Evolutionary conservation across 192 early-diverging fungal species (phyloP).

Genomic region (Chytriomyces sp.): DNA sequence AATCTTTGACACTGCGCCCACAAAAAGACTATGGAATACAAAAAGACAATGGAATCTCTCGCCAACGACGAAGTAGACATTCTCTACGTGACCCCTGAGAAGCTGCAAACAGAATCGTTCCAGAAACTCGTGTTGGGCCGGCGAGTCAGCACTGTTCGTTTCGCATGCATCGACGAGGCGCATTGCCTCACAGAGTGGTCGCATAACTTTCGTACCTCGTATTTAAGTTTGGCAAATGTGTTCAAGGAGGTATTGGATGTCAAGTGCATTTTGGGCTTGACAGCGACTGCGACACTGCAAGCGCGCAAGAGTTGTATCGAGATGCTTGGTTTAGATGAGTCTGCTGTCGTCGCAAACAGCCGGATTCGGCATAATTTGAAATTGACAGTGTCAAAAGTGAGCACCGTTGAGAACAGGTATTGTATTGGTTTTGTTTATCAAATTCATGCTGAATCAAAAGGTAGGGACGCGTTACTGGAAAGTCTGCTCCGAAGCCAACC

Average conservation of each 20-base stretch:
- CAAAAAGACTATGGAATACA: slow-evolving; percentile 2
- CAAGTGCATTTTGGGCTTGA: slow-evolving; percentile 67
- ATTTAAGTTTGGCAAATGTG: slow-evolving; percentile 60
- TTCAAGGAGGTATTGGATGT: slow-evolving; percentile 50
- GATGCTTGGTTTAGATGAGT: slow-evolving; percentile 61
- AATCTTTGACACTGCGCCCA: background rate
- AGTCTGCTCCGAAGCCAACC: slow-evolving; percentile 52
- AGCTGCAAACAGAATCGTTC: slow-evolving; percentile 65
- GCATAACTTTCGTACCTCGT: slow-evolving; percentile 72
- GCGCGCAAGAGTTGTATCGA: slow-evolving; percentile 53
- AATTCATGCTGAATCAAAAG: background rate
- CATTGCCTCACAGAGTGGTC: slow-evolving; percentile 88
- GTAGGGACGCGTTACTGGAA: slow-evolving; percentile 58
- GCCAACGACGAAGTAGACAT: slow-evolving; percentile 57
- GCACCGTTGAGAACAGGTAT: slow-evolving; percentile 34
- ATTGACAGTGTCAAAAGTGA: slow-evolving; percentile 55
- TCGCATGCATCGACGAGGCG: slow-evolving; percentile 79
- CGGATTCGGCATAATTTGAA: slow-evolving; percentile 64
- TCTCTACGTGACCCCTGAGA: slow-evolving; percentile 76
- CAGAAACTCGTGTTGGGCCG: slow-evolving; percentile 50
- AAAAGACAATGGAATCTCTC: slow-evolving; percentile 45
- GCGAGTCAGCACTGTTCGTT: slow-evolving; percentile 54
- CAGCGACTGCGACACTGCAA: slow-evolving; percentile 70
- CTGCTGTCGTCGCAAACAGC: slow-evolving; percentile 55
- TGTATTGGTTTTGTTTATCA: background rate